Evolutionary conservation across 805 yeast species (phyloP).

Genomic region (Metschnikowia hibisci): DNA sequence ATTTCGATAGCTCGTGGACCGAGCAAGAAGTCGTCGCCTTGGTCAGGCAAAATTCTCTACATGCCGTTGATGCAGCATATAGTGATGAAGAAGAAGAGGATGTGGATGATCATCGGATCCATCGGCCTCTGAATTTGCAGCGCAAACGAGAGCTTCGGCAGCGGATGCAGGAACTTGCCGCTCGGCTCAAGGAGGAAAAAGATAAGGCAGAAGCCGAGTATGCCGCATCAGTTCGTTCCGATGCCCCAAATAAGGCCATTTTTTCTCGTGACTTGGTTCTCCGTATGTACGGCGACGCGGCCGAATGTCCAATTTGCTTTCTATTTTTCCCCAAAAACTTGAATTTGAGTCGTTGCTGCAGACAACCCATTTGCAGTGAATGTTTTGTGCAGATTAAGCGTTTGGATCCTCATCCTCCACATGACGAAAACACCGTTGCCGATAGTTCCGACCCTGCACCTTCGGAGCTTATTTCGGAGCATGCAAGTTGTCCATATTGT

Average conservation of each 20-base stretch:
- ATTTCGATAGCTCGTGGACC: slow-evolving; percentile 67
- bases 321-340: slow-evolving; percentile 74
- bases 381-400: slow-evolving; percentile 96
- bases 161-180: slow-evolving; percentile 38
- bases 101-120: slow-evolving; percentile 55
- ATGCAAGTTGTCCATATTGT: slow-evolving; percentile 91
- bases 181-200: slow-evolving; percentile 26
- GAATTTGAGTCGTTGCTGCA: slow-evolving; percentile 83
- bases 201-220: slow-evolving; percentile 36
- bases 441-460: slow-evolving; percentile 39
- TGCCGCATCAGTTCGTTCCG: slow-evolving; percentile 21
- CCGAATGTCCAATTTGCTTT: slow-evolving; percentile 95
- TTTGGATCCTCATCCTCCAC: slow-evolving; percentile 90
- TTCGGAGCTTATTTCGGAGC: slow-evolving; percentile 73
- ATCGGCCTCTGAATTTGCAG: slow-evolving; percentile 43
- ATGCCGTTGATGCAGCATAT: slow-evolving; percentile 49
- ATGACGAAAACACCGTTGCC: slow-evolving; percentile 42
- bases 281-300: slow-evolving; percentile 59
- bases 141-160: slow-evolving; percentile 49
- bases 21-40: slow-evolving; percentile 57
- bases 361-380: slow-evolving; percentile 91
- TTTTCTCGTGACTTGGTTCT: slow-evolving; percentile 48
- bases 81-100: slow-evolving; percentile 55
- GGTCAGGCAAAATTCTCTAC: slow-evolving; percentile 51
- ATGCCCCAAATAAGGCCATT: slow-evolving; percentile 13